Evolutionary conservation across 495 filamentous ascomycete species (phyloP).

Genomic region (Recurvomyces mirabilis): DNA sequence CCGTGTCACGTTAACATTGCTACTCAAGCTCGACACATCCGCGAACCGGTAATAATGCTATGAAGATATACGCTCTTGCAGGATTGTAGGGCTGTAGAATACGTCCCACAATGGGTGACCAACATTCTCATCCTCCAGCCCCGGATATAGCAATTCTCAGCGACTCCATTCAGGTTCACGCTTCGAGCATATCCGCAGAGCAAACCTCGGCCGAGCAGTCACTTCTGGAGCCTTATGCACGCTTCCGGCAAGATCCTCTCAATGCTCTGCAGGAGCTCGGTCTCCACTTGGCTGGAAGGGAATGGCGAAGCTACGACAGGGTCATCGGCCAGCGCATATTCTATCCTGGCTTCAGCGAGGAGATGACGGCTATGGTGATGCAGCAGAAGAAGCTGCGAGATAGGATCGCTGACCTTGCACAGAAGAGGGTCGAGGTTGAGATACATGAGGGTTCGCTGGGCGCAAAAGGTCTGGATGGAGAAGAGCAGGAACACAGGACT

Average conservation of each 20-base stretch:
- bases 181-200: too few species aligned
- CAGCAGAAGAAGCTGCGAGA: constrained; percentile 59
- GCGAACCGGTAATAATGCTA: too few species aligned
- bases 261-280: constrained; percentile 89
- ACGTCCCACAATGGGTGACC: too few species aligned
- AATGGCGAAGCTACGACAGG: constrained; percentile 88
- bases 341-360: constrained; percentile 82
- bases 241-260: constrained; percentile 59
- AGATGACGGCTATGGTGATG: constrained; percentile 69
- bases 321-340: constrained; percentile 86
- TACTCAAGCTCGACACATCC: too few species aligned
- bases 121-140: too few species aligned
- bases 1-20: too few species aligned
- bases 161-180: too few species aligned
- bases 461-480: constrained; percentile 22
- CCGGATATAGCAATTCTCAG: too few species aligned
- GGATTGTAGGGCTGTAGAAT: too few species aligned
- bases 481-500: constrained; percentile 8
- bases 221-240: constrained; percentile 69
- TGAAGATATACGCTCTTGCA: too few species aligned
- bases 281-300: constrained; percentile 76
- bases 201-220: too few species aligned
- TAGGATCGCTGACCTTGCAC: constrained; percentile 67
- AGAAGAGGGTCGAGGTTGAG: constrained; percentile 59
- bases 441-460: constrained; percentile 60